phyloP scores from a whole-genome alignment of 768 basidiomycete genomes.

The Galerina sulciceps region DNA sequence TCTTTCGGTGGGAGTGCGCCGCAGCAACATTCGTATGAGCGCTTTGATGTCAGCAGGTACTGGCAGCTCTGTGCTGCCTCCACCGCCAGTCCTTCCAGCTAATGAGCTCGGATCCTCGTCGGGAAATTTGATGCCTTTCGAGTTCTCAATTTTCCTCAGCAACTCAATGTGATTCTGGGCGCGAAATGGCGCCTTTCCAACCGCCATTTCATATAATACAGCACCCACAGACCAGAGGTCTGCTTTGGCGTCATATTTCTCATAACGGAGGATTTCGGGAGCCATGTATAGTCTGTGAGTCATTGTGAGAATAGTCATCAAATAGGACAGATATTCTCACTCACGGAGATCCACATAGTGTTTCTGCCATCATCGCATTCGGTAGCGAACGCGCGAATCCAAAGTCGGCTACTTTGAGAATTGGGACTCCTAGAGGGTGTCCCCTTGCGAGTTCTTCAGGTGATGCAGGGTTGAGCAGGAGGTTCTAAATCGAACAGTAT shows the following conservation, averaged over 20 bases:
- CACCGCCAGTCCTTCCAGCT: constrained; percentile 44
- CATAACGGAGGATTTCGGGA: constrained; percentile 94
- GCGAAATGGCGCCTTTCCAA: constrained; percentile 92
- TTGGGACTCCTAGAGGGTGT: constrained; percentile 90
- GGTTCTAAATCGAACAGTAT: constrained; percentile 62
- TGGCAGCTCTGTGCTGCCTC: constrained; percentile 52
- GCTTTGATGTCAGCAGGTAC: constrained; percentile 87
- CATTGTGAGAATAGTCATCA: constrained; percentile 6
- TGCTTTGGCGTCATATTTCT: constrained; percentile 97
- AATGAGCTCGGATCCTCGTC: constrained; percentile 74
- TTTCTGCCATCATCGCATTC: constrained; percentile 94
- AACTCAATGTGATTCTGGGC: constrained; percentile 97
- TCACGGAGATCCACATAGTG: constrained; percentile 95
- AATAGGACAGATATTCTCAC: constrained; percentile 32
- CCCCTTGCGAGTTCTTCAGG: constrained; percentile 82
- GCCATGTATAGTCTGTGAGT: constrained; percentile 92
- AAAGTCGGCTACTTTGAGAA: constrained; percentile 97
- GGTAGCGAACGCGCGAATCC: constrained; percentile 95
- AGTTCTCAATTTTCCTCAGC: constrained; percentile 87
- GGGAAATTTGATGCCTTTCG: constrained; percentile 93
- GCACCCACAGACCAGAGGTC: constrained; percentile 99
- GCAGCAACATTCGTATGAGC: constrained; percentile 83
- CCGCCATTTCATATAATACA: constrained; percentile 93
- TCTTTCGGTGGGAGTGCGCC: constrained; percentile 81
- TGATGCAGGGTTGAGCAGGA: constrained; percentile 84